Conservation (phyloP, 1,284 basidiomycete species). For the Moesziomyces globuligerus region DNA sequence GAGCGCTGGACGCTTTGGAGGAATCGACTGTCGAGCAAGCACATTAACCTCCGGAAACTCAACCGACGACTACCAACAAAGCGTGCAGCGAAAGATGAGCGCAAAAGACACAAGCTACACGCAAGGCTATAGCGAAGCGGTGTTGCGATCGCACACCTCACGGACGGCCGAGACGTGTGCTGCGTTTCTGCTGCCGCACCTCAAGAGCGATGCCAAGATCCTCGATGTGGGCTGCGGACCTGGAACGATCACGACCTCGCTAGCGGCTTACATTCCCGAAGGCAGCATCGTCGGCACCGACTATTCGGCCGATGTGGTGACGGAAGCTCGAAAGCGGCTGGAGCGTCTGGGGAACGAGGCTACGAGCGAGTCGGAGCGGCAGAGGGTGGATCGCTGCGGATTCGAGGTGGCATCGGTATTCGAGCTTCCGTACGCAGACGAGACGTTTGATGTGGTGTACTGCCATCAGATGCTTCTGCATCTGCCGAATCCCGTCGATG, state of each 20-base stretch:
- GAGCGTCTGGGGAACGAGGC: background rate
- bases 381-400: conserved; percentile 4
- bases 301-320: conserved; percentile 27
- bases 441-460: conserved; percentile 32
- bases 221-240: conserved; percentile 44
- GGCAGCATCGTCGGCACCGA: conserved; percentile 33
- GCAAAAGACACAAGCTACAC: conserved; percentile 15
- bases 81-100: conserved; percentile 10
- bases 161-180: conserved; percentile 36
- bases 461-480: conserved; percentile 43
- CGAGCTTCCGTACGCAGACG: conserved; percentile 25
- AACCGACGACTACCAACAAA: no score
- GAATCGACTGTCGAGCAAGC: no score
- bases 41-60: no score
- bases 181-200: conserved; percentile 29
- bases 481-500: conserved; percentile 17
- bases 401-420: conserved; percentile 31
- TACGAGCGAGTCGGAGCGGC: background rate
- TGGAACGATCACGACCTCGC: conserved; percentile 36
- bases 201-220: conserved; percentile 15
- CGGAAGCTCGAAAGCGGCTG: conserved; percentile 20
- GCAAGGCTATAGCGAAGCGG: conserved; percentile 37
- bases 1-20: no score
- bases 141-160: conserved; percentile 32
- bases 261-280: conserved; percentile 16